phyloP scores from a whole-genome alignment of 768 basidiomycete species.

The Lactarius evosmus region DNA sequence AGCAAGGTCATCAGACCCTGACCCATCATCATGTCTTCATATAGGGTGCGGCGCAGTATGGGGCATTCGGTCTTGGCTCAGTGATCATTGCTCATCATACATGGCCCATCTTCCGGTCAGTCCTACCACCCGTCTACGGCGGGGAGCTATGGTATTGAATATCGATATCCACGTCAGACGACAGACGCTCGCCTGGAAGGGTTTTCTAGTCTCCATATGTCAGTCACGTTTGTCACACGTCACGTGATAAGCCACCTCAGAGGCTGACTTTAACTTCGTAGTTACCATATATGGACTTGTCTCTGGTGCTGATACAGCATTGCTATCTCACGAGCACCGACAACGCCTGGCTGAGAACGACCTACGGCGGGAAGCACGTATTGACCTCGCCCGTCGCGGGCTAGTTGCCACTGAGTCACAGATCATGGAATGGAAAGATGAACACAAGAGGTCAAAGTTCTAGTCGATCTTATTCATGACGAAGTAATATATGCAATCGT shows the following conservation, averaged over 20 bases:
- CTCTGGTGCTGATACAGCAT: constrained; percentile 71
- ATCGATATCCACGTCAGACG: constrained; percentile 43
- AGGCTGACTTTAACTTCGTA: constrained; percentile 34
- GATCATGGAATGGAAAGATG: constrained; percentile 74
- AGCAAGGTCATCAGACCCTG: neutral
- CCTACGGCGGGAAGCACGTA: constrained; percentile 67
- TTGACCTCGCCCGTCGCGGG: constrained; percentile 71
- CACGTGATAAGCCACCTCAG: constrained; percentile 1
- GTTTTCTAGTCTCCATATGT: constrained; percentile 73
- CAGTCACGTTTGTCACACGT: constrained; percentile 31
- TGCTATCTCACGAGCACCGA: constrained; percentile 64
- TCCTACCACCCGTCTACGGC: constrained; percentile 1
- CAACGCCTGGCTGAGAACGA: constrained; percentile 65
- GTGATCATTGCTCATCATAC: constrained; percentile 60
- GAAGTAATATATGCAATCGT: constrained; percentile 24
- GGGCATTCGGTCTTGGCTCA: constrained; percentile 55
- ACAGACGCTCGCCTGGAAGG: constrained; percentile 79
- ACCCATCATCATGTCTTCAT: constrained; percentile 17
- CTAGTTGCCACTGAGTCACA: constrained; percentile 80
- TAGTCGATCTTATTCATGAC: constrained; percentile 6
- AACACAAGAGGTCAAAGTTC: constrained; percentile 23
- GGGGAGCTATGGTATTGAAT: neutral
- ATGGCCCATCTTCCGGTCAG: constrained; percentile 73
- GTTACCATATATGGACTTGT: constrained; percentile 67
- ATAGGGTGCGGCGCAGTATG: constrained; percentile 54